Base-by-base conservation (phyloP, 2,329 filamentous ascomycete genomes). In the Fusarium lyarnte region DNA sequence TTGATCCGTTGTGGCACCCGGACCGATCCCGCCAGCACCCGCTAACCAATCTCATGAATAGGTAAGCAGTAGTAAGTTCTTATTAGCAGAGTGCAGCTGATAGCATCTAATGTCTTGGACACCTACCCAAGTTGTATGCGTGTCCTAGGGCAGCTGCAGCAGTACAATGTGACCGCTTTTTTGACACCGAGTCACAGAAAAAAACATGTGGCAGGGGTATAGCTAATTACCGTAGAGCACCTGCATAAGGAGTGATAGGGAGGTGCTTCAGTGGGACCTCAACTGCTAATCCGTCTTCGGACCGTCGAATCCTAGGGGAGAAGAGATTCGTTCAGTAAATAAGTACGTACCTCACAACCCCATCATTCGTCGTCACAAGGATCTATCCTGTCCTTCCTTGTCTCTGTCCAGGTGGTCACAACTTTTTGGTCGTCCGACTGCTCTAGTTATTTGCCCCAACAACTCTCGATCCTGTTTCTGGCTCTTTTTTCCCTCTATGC, bases 401-500 rank as follows among this genome's bases (percentile, higher is more conserved):
- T 58, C 60, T 69, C 33, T 73, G 72, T 74, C 72, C 72, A 74
- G 72, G 72, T 74, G 72, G 72, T 74, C 72, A 74, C 72, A 74
- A 74, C 72, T 74, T 74, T 74, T 74, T 74, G 57, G 70, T 73
- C 70, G 70, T 60, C 46, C 70, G 70, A 73, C 70, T 66, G 53
- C 54, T 66, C 31, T 51, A 51, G 47, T 70, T 54, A 55, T 68
- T 73, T 67, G 70, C 70, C 70, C 71, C 71, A 74, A 70, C 67
- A 73, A 69, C 47, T 58, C 51, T 72, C 49, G 58, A 52, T 71
- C 65, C 31, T 46, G 31, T 62, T 47, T 41, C 12, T 35, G 38
- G 27, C 45, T 31, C 41, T 33, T 42, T 53, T 36, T 45, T 52
- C 25, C 21, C 35, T 27, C 35, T 33, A 29, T 41, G 46, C 46